A percentile compares a stretch with the other conserved stretches of the same genome.
These are phyloP conservation scores for Diaporthe eres DNA, from an alignment of 2,329 filamentous ascomycete species.

Conservation along the genomic window DNA sequence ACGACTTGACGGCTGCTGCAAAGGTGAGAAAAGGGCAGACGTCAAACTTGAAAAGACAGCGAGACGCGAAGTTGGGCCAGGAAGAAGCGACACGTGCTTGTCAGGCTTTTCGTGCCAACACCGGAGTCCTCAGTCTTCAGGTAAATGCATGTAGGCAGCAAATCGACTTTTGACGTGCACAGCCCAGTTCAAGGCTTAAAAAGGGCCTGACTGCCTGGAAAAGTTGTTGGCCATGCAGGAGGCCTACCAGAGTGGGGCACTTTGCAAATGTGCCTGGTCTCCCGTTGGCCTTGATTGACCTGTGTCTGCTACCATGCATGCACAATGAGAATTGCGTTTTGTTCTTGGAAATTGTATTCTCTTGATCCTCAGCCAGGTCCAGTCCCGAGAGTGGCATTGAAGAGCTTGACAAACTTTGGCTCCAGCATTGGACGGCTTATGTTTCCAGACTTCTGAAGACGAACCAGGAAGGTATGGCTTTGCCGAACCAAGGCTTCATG, in stretches of 20 bases:
- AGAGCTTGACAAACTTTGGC: background rate
- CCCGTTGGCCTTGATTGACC: background rate
- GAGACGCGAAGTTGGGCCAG: too few species aligned
- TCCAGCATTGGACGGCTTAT: background rate
- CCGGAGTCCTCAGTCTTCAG: background rate
- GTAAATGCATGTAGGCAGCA: background rate
- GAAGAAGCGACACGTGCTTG: background rate
- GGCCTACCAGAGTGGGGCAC: constrained; percentile 1
- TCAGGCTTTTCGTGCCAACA: background rate
- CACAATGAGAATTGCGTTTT: background rate
- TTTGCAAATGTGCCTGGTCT: background rate
- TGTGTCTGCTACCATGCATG: background rate
- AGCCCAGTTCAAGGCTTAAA: background rate
- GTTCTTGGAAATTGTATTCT: background rate
- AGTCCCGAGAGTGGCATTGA: background rate
- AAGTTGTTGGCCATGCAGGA: background rate
- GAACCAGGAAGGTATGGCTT: background rate
- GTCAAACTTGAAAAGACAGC: too few species aligned
- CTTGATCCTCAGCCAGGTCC: background rate
- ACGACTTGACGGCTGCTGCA: background rate
- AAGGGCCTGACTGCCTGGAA: background rate
- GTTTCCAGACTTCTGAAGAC: background rate
- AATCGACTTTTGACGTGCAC: background rate
- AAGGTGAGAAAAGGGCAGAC: background rate
- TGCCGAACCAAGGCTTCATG: background rate